Base-by-base conservation (phyloP, 2,329 filamentous ascomycete species). In the Macrophomina pseudophaseolina region DNA sequence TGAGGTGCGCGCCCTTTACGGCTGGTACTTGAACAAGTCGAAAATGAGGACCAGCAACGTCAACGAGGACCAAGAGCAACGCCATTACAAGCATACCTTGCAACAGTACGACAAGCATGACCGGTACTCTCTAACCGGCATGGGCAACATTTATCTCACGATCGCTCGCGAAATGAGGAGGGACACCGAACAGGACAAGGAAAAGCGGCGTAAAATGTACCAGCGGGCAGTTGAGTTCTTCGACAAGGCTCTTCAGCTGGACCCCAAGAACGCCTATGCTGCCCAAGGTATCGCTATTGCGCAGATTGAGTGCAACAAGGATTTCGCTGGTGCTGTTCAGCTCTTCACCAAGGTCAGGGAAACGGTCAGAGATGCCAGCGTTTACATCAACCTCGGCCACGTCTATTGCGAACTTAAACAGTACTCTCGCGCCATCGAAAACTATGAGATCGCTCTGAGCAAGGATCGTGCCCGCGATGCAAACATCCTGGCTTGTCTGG, bases 71-170 rank as follows among this genome's bases (percentile, higher is more conserved):
- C 89, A 90, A 40, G 95, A 99, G 78, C 90, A 97, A 73, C 88
- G 93, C 3, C 94, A 97, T 76, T 96, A 96, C 84, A 99, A 98
- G 81, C 93, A 97, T 78, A 98, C 94, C 0, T 83, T 99, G 35
- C 93, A 97, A 76, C 89, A 94, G 71, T 91, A 93, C 76, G 94
- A 99, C 82, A 99, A 98, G 84, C 95, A 99, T 76, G 95, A 99
- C 76, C 87, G 93, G n/a, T 99, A 99, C 77, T 93, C 95, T 4
- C 84, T 99, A 33, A 94, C 96, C 32, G 94, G 92, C 14, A 98
- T 99, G 94, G 95, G 95, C 49, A 99, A 99, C 76, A 83, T 99
- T n/a, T 90, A 94, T 72, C 86, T 99, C 48, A 84, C 90, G 71
- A 89, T 92, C 69, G 95, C 95, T 9, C 89, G 95, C 72, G 96